phyloP scores from a whole-genome alignment of 495 filamentous ascomycete genomes.

The Talaromyces liani region DNA sequence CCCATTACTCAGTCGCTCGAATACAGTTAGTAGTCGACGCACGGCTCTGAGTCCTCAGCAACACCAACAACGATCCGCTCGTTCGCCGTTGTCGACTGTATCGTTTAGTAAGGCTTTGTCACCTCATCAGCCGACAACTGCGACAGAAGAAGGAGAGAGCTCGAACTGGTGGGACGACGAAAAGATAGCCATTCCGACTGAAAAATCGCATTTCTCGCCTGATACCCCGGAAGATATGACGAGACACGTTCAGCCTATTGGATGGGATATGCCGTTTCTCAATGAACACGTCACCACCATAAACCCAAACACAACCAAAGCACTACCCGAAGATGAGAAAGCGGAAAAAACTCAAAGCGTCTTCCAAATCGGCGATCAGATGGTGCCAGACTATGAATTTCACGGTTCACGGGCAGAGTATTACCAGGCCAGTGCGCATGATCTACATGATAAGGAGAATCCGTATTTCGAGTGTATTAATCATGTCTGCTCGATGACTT shows the following conservation, averaged over 20 bases:
- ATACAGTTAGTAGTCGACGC: slow-evolving; percentile 22
- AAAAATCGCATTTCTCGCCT: slow-evolving; percentile 32
- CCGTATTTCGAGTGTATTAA: slow-evolving; percentile 45
- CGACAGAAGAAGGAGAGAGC: slow-evolving; percentile 2
- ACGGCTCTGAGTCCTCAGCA: slow-evolving; percentile 22
- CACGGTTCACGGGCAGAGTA: slow-evolving; percentile 45
- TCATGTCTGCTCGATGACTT: slow-evolving; percentile 38
- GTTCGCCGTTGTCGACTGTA: slow-evolving; percentile 21
- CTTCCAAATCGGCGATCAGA: neutral
- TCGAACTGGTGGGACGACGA: slow-evolving; percentile 29
- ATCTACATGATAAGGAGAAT: slow-evolving; percentile 33
- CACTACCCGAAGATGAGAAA: neutral
- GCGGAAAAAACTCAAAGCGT: neutral
- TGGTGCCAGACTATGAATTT: slow-evolving; percentile 7
- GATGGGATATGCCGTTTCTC: neutral
- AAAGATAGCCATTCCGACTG: slow-evolving; percentile 1
- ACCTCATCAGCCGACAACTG: neutral
- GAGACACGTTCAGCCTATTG: neutral
- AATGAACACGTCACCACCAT: neutral
- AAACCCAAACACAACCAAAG: neutral
- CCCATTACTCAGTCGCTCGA: slow-evolving; percentile 53
- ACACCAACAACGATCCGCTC: slow-evolving; percentile 14
- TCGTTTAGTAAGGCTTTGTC: slow-evolving; percentile 3
- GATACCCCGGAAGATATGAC: slow-evolving; percentile 16
- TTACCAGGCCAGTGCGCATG: slow-evolving; percentile 45